Conservation (phyloP, 2,329 filamentous ascomycete species). For the Mariannaea sp. region DNA sequence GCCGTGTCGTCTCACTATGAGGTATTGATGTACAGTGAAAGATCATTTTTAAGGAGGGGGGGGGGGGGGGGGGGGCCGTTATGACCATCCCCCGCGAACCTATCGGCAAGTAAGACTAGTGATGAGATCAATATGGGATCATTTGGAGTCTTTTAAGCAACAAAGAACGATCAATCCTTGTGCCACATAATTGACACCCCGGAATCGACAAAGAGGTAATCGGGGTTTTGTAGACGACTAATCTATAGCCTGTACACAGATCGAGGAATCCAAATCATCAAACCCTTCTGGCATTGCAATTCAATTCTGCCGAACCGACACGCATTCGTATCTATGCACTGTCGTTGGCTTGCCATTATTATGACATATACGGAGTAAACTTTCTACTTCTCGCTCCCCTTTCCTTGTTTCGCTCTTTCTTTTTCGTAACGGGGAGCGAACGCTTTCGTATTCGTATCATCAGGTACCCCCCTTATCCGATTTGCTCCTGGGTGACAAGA, state of each 20-base stretch:
- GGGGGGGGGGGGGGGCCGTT: too few species aligned
- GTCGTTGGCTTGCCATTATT: background rate
- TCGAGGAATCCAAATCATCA: too few species aligned
- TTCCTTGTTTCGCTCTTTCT: slow-evolving; percentile 18
- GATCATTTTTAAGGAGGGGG: too few species aligned
- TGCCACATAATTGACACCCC: slow-evolving; percentile 10
- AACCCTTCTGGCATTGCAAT: background rate
- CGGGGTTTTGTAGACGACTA: background rate
- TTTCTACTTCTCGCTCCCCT: background rate
- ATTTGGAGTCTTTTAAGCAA: slow-evolving; percentile 11
- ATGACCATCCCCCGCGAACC: slow-evolving; percentile 7
- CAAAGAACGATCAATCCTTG: slow-evolving; percentile 8
- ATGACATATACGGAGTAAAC: too few species aligned
- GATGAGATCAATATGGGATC: slow-evolving; percentile 20
- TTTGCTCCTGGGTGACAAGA: slow-evolving; percentile 22
- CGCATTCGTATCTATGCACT: background rate
- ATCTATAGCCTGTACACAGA: too few species aligned
- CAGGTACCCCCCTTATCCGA: slow-evolving; percentile 15
- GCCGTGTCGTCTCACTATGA: slow-evolving; percentile 3
- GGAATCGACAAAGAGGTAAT: slow-evolving; percentile 8
- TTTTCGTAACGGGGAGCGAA: slow-evolving; percentile 28
- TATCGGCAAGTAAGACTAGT: slow-evolving; percentile 4
- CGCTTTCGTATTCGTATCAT: slow-evolving; percentile 44
- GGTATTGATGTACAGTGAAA: background rate
- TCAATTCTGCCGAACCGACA: slow-evolving; percentile 1